Conservation (phyloP, 352 stramenopile genomes). For the Phytophthora cajani region DNA sequence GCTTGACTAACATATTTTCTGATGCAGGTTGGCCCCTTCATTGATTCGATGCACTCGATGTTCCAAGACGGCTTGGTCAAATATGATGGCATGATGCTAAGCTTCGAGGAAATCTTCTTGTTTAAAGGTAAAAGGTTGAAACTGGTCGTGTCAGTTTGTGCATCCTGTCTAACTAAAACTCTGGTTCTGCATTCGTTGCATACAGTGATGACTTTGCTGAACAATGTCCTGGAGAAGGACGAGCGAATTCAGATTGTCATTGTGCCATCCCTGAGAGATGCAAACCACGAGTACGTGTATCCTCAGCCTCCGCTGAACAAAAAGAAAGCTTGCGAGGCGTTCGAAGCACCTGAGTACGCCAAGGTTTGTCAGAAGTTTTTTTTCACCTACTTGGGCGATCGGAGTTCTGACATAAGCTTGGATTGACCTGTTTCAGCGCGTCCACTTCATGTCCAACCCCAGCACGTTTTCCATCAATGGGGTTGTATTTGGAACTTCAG, state of each 20-base stretch:
- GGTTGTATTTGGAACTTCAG: conserved; percentile 92
- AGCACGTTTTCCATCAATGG: conserved; percentile 96
- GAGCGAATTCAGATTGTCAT: conserved; percentile 90
- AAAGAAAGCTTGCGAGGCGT: conserved; percentile 79
- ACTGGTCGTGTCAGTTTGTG: neutral
- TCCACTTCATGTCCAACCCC: conserved; percentile 96
- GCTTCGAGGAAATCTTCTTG: conserved; percentile 87
- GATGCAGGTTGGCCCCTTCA: conserved; percentile 94
- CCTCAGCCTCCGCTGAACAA: conserved; percentile 94
- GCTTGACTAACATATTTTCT: neutral
- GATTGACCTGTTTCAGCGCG: conserved; percentile 51
- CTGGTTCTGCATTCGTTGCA: neutral
- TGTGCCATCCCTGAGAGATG: conserved; percentile 96
- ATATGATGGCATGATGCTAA: conserved; percentile 83
- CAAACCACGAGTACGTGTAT: conserved; percentile 95
- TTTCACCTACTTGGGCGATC: neutral
- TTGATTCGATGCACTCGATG: conserved; percentile 92
- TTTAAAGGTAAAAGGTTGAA: conserved; percentile 67
- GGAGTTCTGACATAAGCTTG: conserved; percentile 2
- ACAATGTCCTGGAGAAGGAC: conserved; percentile 67
- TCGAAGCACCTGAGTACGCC: conserved; percentile 59
- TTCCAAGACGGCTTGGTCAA: conserved; percentile 86
- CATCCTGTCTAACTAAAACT: neutral
- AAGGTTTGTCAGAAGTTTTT: conserved; percentile 48
- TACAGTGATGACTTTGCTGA: conserved; percentile 77